Conservation (phyloP, 805 yeast species). For the Teunomyces panamensis region DNA sequence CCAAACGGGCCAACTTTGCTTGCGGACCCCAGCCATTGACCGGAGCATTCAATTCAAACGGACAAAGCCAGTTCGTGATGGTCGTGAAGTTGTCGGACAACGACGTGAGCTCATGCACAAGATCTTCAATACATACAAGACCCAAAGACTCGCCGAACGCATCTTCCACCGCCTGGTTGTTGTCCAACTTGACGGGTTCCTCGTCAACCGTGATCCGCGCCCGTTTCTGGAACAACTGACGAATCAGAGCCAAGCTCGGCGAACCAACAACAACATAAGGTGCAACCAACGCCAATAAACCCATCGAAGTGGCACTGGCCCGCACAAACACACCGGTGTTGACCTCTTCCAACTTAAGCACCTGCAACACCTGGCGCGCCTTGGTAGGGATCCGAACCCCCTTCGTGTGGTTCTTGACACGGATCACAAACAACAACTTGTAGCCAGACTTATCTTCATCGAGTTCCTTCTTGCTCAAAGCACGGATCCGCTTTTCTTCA, state of each 20-base stretch:
- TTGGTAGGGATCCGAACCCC: slow-evolving; percentile 66
- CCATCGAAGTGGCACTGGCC: slow-evolving; percentile 54
- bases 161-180: slow-evolving; percentile 74
- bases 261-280: slow-evolving; percentile 73
- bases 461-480: slow-evolving; percentile 51
- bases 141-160: slow-evolving; percentile 57
- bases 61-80: slow-evolving; percentile 61
- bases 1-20: slow-evolving; percentile 62
- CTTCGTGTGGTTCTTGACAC: slow-evolving; percentile 58
- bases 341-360: slow-evolving; percentile 56
- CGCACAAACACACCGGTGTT: slow-evolving; percentile 75
- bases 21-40: slow-evolving; percentile 74
- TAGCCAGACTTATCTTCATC: slow-evolving; percentile 22
- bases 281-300: slow-evolving; percentile 62
- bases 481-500: slow-evolving; percentile 64
- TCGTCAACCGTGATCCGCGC: slow-evolving; percentile 47
- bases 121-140: slow-evolving; percentile 75
- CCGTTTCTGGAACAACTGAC: slow-evolving; percentile 75
- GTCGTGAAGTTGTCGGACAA: slow-evolving; percentile 64
- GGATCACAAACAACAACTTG: slow-evolving; percentile 57
- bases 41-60: slow-evolving; percentile 68
- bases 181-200: slow-evolving; percentile 40
- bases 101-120: slow-evolving; percentile 65
- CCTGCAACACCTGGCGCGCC: slow-evolving; percentile 54
- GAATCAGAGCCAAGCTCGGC: slow-evolving; percentile 70